These are phyloP conservation scores for Protomyces inouyei DNA, from an alignment of 1,139 yeast genomes.

Conservation along the genomic window DNA sequence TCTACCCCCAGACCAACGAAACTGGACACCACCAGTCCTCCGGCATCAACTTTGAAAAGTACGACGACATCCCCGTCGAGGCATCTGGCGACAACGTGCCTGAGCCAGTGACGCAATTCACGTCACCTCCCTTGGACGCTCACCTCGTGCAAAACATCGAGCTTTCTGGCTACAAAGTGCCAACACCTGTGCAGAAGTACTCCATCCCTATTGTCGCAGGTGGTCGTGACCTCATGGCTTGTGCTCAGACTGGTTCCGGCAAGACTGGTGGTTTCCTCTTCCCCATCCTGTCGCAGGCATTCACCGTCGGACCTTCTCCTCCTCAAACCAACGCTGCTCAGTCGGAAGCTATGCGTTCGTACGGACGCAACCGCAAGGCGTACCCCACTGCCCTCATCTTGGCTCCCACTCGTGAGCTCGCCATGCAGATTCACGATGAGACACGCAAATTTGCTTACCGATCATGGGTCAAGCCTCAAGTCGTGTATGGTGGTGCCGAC, in stretches of 20 bases:
- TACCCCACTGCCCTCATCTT: conserved; percentile 90
- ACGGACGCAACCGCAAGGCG: conserved; percentile 54
- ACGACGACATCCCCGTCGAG: conserved; percentile 97
- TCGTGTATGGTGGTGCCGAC: conserved; percentile 98
- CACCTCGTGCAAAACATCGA: conserved; percentile 81
- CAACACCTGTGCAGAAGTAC: conserved; percentile 98
- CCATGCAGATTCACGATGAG: conserved; percentile 92
- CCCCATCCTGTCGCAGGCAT: conserved; percentile 93
- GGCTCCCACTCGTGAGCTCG: conserved; percentile 99
- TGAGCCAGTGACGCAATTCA: conserved; percentile 82
- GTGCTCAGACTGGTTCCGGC: conserved; percentile 99
- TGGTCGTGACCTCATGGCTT: conserved; percentile 98
- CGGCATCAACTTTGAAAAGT: conserved; percentile 97
- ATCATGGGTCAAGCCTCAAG: conserved; percentile 97
- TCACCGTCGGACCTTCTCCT: conserved; percentile 79
- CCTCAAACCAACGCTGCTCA: conserved; percentile 41
- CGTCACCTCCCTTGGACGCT: conserved; percentile 85
- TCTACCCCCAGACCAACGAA: conserved; percentile 86
- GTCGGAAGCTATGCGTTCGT: conserved; percentile 46
- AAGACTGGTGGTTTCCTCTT: conserved; percentile 99
- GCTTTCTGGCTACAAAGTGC: conserved; percentile 84
- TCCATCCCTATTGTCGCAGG: conserved; percentile 94
- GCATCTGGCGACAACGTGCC: conserved; percentile 95
- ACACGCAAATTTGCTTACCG: conserved; percentile 93
- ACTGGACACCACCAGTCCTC: conserved; percentile 62